phyloP scores from a whole-genome alignment of 345 rosid genomes.

The Isatis tinctoria region DNA sequence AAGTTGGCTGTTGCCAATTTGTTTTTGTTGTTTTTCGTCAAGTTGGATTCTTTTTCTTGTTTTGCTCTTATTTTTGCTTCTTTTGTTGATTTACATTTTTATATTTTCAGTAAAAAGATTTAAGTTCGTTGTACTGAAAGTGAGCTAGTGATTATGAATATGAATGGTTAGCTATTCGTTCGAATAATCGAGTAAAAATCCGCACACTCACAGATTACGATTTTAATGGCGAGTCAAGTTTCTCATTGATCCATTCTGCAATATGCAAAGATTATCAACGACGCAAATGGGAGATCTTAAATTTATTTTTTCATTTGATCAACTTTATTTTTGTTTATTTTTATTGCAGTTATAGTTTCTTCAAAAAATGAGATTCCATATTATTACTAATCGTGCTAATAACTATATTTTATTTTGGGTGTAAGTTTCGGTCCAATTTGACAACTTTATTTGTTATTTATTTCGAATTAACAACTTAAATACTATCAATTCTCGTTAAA shows the following conservation, averaged over 20 bases:
- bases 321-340: too few species aligned
- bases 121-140: background rate
- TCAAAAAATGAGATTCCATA: background rate
- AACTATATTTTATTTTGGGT: too few species aligned
- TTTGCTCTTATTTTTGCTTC: background rate
- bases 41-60: background rate
- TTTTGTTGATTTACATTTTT: background rate
- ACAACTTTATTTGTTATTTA: too few species aligned
- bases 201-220: too few species aligned
- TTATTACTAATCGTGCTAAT: too few species aligned
- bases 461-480: background rate
- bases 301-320: background rate
- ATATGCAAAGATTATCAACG: background rate
- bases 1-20: background rate
- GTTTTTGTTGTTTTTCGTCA: background rate
- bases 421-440: too few species aligned
- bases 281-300: background rate
- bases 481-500: too few species aligned
- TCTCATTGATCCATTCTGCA: background rate
- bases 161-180: background rate
- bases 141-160: background rate
- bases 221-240: background rate
- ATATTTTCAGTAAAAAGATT: background rate
- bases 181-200: too few species aligned
- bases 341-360: background rate